A percentile compares a stretch with the other conserved stretches of the same genome.
phyloP scores from a whole-genome alignment of 495 filamentous ascomycete genomes.

The Aspergillus bridgeri region DNA sequence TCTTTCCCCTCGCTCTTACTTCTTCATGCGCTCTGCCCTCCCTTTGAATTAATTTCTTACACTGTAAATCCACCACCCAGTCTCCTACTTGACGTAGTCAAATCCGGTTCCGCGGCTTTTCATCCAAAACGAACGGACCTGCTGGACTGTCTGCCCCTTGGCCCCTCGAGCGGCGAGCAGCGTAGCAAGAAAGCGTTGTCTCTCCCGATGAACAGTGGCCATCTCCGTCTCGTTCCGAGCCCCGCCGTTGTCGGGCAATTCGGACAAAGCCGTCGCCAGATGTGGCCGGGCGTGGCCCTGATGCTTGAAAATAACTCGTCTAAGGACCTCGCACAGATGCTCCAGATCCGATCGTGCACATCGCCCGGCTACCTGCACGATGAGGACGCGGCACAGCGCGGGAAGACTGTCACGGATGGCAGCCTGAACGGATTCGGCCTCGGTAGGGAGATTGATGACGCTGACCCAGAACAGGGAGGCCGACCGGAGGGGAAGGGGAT shows the following conservation, averaged over 20 bases:
- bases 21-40: neutral
- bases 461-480: slow-evolving; percentile 80
- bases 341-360: slow-evolving; percentile 77
- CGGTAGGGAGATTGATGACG: slow-evolving; percentile 38
- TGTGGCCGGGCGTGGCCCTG: slow-evolving; percentile 61
- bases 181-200: slow-evolving; percentile 36
- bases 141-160: slow-evolving; percentile 50
- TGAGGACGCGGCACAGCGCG: slow-evolving; percentile 53
- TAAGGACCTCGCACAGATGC: slow-evolving; percentile 70
- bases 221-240: neutral
- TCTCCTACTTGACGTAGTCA: slow-evolving; percentile 53
- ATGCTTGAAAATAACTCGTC: slow-evolving; percentile 67
- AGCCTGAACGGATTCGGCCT: slow-evolving; percentile 46
- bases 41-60: neutral
- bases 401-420: slow-evolving; percentile 59
- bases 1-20: neutral
- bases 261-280: slow-evolving; percentile 54
- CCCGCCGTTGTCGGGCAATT: neutral
- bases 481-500: slow-evolving; percentile 76
- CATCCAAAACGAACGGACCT: slow-evolving; percentile 67
- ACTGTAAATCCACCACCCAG: neutral
- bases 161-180: slow-evolving; percentile 56
- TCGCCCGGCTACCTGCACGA: slow-evolving; percentile 68
- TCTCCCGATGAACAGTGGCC: slow-evolving; percentile 18
- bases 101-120: slow-evolving; percentile 65